A percentile compares a stretch with the other conserved stretches of the same genome.
These are phyloP conservation scores for Naganishia antarctica DNA, from an alignment of 768 basidiomycete species.

Conservation along the genomic window DNA sequence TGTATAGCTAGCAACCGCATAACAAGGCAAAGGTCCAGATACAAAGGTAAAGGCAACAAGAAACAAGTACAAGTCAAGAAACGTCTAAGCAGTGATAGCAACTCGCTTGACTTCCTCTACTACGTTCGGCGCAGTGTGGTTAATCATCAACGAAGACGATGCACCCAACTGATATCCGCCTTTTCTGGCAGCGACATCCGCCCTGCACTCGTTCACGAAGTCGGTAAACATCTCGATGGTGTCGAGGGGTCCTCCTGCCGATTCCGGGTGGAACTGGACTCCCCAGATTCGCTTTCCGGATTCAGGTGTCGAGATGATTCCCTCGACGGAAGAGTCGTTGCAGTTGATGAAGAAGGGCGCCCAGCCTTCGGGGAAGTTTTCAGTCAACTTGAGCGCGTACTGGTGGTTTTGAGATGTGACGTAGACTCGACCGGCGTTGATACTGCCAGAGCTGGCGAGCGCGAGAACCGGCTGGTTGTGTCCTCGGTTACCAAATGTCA, in stretches of 20 bases:
- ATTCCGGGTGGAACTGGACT: constrained; percentile 99
- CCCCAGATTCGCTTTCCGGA: constrained; percentile 94
- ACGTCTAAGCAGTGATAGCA: constrained; percentile 25
- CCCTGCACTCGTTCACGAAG: constrained; percentile 75
- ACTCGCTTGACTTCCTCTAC: constrained; percentile 37
- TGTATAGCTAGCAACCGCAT: too few species aligned
- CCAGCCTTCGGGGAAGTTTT: constrained; percentile 95
- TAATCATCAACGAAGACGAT: constrained; percentile 24
- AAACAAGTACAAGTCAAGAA: not conserved
- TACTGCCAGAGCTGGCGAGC: constrained; percentile 83
- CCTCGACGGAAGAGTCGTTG: constrained; percentile 95
- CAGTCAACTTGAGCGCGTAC: constrained; percentile 87
- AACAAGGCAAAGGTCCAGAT: not conserved
- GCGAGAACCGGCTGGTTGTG: constrained; percentile 99
- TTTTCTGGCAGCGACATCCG: constrained; percentile 24
- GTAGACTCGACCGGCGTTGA: constrained; percentile 92
- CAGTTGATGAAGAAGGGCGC: constrained; percentile 99
- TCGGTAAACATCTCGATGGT: constrained; percentile 99
- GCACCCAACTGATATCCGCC: constrained; percentile 9
- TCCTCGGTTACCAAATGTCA: constrained; percentile 99
- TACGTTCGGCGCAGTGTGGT: constrained; percentile 28
- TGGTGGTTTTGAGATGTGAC: constrained; percentile 88
- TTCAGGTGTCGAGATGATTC: constrained; percentile 86
- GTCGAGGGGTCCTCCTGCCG: constrained; percentile 94
- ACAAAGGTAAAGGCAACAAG: too few species aligned